A percentile compares a stretch with the other conserved stretches of the same genome.
phyloP scores from a whole-genome alignment of 164 flowering plant species.

The Paratinospora sagittata region DNA sequence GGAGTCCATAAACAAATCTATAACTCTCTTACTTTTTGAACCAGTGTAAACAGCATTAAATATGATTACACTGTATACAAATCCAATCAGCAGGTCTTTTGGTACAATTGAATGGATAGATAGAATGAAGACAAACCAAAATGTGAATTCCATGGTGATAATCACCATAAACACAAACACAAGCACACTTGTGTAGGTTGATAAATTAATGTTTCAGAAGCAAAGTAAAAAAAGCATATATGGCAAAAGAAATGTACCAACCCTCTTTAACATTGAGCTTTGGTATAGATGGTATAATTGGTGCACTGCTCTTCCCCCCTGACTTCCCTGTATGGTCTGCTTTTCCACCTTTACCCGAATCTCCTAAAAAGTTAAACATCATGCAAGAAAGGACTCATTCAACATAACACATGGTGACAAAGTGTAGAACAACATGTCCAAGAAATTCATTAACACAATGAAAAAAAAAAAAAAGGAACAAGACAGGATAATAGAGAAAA shows the following conservation, averaged over 20 bases:
- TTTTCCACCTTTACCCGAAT: conserved; percentile 44
- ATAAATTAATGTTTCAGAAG: neutral
- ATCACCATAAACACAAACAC: conserved; percentile 6
- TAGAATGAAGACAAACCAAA: too few species aligned
- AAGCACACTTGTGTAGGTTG: neutral
- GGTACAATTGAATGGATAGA: too few species aligned
- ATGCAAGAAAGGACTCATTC: neutral
- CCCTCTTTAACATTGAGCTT: conserved; percentile 53
- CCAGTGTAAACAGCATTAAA: too few species aligned
- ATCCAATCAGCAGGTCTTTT: too few species aligned
- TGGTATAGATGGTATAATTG: conserved; percentile 30
- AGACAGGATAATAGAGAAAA: neutral
- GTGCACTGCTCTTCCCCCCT: conserved; percentile 27
- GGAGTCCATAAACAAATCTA: too few species aligned
- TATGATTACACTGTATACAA: too few species aligned
- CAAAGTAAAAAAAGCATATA: neutral
- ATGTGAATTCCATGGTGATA: neutral
- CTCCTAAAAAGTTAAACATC: conserved; percentile 22
- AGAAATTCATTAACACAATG: neutral
- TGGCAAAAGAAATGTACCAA: conserved; percentile 17
- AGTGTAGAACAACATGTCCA: neutral
- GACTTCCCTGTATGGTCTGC: conserved; percentile 30
- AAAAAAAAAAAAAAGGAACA: neutral
- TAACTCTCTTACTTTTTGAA: too few species aligned
- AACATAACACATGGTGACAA: neutral